Evolutionary conservation across 2,329 filamentous ascomycete genomes (phyloP), one percentile per base, ranked within the genome.

Genomic region (Aspergillus proliferans): DNA sequence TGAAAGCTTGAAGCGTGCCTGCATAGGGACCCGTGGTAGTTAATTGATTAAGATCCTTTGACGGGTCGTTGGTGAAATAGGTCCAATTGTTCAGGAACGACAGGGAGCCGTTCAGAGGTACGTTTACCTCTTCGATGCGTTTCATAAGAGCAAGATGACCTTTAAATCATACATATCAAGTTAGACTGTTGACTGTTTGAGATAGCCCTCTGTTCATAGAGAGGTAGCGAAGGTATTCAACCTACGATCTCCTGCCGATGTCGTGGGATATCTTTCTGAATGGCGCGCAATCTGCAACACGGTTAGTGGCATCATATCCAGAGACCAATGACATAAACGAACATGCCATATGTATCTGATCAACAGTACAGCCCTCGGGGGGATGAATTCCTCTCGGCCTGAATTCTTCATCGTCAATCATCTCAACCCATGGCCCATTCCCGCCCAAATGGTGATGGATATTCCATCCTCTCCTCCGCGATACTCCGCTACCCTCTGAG

Each of bases 261-360:
- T 62, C 0, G 79, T 82, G 1, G 80, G 79, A 63, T 80, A 82
- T 58, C 80, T 68, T 58, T 81, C 80, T 19, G 70, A 76, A 66
- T 83, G 80, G 38, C 80, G 72, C 18, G 79, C 77, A 68, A 82
- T 76, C 77, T 80, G 54, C 7, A 24, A 26, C 6, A 26, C 47
- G 26, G 10, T 28, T 28, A 28, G 52, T 33, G 58, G 47, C 10
- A 43, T 24, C 19, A 24, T 22, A 7, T 33, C 12, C 7, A 28
- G 21, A 43, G n/a, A 47, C 10, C 14, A n/a, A 36, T 7, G 43
- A n/a, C 12, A 12, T 40, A 19, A 14, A 43, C 4, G 9, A 30
- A n/a, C 58, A 50, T 65, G 79, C 77, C 78, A 82, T 77, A 61
- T 82, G 79, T n/a, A 81, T 73, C 58, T 82, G 78, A 49, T 80